phyloP scores from a whole-genome alignment of 2,329 filamentous ascomycete genomes.

The Neopestalotiopsis clavispora region DNA sequence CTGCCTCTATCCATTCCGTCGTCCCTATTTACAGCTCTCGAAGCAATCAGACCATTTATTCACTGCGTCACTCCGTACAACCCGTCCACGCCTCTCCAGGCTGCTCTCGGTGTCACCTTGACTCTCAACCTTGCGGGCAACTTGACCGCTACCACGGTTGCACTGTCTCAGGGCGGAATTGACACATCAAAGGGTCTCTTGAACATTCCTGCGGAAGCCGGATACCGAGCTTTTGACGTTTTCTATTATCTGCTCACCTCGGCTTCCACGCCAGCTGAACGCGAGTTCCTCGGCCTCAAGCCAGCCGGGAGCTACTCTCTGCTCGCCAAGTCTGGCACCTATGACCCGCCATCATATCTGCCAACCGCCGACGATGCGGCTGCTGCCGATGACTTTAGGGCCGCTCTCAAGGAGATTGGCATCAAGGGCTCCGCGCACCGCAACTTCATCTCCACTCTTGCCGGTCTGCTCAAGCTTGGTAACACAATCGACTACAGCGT shows the following conservation, averaged over 20 bases:
- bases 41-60: constrained; percentile 84
- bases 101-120: constrained; percentile 79
- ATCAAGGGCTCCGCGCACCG: constrained; percentile 87
- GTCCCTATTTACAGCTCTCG: constrained; percentile 77
- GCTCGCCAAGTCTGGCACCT: constrained; percentile 83
- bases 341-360: constrained; percentile 83
- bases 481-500: constrained; percentile 86
- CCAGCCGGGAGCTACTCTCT: constrained; percentile 77
- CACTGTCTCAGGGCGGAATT: constrained; percentile 85
- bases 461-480: constrained; percentile 87
- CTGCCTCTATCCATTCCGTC: constrained; percentile 81
- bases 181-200: constrained; percentile 82
- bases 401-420: constrained; percentile 86
- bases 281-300: constrained; percentile 85
- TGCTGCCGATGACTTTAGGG: constrained; percentile 89
- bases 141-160: constrained; percentile 74
- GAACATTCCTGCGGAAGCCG: constrained; percentile 76
- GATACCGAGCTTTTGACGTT: constrained; percentile 93
- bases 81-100: constrained; percentile 80
- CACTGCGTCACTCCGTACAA: constrained; percentile 88
- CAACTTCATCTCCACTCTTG: constrained; percentile 83
- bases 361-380: constrained; percentile 92
- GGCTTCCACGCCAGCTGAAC: constrained; percentile 85
- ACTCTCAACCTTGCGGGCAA: constrained; percentile 82
- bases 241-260: constrained; percentile 96